Percentiles rank a stretch among this genome's conserved stretches.
These are phyloP conservation scores for Neckera pumila DNA, from an alignment of 225 moss, liverwort and hornwort genomes.

Conservation along the genomic window DNA sequence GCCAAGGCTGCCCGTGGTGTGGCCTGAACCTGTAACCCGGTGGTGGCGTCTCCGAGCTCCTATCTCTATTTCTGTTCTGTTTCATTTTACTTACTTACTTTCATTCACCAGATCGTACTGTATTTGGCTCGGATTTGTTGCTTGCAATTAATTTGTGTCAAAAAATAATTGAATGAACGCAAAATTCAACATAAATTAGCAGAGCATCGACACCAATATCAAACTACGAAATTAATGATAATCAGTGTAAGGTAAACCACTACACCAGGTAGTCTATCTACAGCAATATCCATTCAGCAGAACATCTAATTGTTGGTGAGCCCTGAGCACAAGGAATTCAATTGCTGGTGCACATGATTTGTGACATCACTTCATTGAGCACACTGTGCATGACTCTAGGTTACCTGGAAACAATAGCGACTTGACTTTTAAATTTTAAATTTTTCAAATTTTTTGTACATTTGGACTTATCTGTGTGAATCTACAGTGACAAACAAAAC, in stretches of 20 bases:
- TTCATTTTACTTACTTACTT: not conserved
- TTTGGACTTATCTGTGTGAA: not conserved
- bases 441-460: not conserved
- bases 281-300: not conserved
- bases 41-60: not conserved
- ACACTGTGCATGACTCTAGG: too few species aligned
- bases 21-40: not conserved
- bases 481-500: too few species aligned
- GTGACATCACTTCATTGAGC: not conserved
- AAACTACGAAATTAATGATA: not conserved
- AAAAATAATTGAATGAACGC: not conserved
- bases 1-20: not conserved
- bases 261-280: too few species aligned
- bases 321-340: too few species aligned
- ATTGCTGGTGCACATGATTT: not conserved
- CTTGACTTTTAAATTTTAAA: too few species aligned
- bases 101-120: not conserved
- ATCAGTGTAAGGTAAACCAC: too few species aligned
- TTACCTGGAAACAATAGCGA: not conserved
- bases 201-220: not conserved
- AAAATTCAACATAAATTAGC: not conserved
- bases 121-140: not conserved
- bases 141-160: too few species aligned
- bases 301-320: not conserved
- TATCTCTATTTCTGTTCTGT: not conserved